phyloP scores from a whole-genome alignment of 2,329 filamentous ascomycete species.

The Byssothecium circinans region DNA sequence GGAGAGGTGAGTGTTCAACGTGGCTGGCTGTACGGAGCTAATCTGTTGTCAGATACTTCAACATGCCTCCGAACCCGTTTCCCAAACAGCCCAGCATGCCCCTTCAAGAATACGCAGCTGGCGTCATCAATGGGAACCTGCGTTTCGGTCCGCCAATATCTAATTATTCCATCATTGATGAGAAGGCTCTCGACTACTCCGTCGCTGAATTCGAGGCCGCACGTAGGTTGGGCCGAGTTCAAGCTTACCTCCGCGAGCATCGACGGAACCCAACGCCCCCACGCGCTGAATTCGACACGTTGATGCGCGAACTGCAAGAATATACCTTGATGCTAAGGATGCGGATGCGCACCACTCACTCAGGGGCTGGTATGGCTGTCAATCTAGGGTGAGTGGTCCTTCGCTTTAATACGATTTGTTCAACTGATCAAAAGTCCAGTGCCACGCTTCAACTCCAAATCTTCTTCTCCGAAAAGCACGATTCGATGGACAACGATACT shows the following conservation, averaged over 20 bases:
- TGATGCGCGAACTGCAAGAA: constrained; percentile 4
- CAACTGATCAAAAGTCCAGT: constrained; percentile 1
- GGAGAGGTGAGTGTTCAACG: constrained; percentile 9
- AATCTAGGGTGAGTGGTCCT: constrained; percentile 2
- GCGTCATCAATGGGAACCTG: background rate
- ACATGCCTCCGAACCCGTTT: constrained; percentile 14
- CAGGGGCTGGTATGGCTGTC: constrained; percentile 9
- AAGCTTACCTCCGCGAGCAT: constrained; percentile 15
- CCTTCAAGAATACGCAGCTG: background rate
- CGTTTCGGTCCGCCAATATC: constrained; percentile 3
- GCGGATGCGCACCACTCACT: background rate
- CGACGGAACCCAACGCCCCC: constrained; percentile 2
- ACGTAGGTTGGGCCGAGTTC: constrained; percentile 10
- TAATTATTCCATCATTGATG: constrained; percentile 4
- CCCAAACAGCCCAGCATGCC: constrained; percentile 13
- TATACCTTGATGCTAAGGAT: constrained; percentile 1
- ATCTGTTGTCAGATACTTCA: constrained; percentile 13
- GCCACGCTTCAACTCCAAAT: constrained; percentile 17
- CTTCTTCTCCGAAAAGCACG: constrained; percentile 9
- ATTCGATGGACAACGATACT: constrained; percentile 1
- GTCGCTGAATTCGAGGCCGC: constrained; percentile 14
- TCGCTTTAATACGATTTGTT: background rate
- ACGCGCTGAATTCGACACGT: background rate
- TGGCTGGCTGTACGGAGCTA: background rate
- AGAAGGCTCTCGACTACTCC: background rate